Conservation (phyloP, 495 filamentous ascomycete species). For the Hypoxylon perforatum region DNA sequence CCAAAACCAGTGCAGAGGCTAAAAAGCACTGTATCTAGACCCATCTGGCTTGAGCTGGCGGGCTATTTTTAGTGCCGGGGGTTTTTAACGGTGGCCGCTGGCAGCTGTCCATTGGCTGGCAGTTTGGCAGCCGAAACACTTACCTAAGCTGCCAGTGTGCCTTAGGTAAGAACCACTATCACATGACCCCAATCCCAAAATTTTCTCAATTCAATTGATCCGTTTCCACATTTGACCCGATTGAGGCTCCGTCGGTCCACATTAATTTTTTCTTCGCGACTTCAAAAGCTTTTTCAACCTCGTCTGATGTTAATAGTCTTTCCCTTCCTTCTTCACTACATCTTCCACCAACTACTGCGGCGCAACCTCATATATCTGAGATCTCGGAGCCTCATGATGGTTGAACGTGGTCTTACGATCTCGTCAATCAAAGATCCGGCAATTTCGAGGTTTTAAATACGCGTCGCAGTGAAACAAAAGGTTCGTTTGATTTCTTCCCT, state of each 20-base stretch:
- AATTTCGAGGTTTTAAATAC: background rate
- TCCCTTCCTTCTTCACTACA: constrained; percentile 28
- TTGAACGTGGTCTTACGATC: too few species aligned
- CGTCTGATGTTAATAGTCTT: background rate
- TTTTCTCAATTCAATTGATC: constrained; percentile 24
- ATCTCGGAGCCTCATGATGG: too few species aligned
- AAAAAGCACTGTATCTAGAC: background rate
- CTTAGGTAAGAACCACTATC: background rate
- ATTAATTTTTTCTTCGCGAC: constrained; percentile 44
- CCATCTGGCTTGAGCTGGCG: background rate
- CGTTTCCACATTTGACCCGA: constrained; percentile 12
- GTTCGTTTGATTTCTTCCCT: constrained; percentile 16
- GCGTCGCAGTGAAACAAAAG: background rate
- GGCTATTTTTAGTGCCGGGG: constrained; percentile 29
- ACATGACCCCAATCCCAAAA: too few species aligned
- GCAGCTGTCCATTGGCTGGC: constrained; percentile 18
- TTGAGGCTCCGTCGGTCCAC: constrained; percentile 9
- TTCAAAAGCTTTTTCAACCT: constrained; percentile 34
- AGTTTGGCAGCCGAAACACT: too few species aligned
- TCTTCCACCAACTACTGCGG: background rate
- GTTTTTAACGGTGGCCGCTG: constrained; percentile 10
- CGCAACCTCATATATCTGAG: too few species aligned
- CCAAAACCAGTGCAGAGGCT: background rate
- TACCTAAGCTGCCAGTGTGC: too few species aligned
- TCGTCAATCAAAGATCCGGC: too few species aligned